Base-by-base conservation (phyloP, 306 rosid species). In the Cucurbita argyrosperma region DNA sequence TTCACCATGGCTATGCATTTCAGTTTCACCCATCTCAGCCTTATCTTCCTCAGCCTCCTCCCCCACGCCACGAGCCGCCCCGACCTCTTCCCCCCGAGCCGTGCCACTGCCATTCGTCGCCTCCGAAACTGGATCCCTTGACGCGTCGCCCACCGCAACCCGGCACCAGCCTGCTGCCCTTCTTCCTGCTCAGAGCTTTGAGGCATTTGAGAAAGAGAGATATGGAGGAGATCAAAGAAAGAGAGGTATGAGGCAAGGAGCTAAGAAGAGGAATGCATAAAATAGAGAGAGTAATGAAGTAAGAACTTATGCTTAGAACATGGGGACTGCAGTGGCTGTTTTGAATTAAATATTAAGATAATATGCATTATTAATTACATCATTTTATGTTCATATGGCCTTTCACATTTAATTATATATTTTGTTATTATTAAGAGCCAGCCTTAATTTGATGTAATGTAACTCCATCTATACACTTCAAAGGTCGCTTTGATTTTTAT, bases 1-100 rank as follows among this genome's bases (percentile, higher is more conserved):
- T 60, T 58, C 71, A 59, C 43, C 62, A 72, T 53, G 12, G 49
- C 21, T 18, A 55, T 54, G 69, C 77, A 58, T 49, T 30, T 74
- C 70, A 74, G 0, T 59, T 35, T 74, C 54, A 74, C 35, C 65
- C 76, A 67, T 45, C 38, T 56, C 23, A 55, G 11, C n/a, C 62
- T 18, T 18, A 65, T 65, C 71, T 65, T 65, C 71, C 71, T 65
- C 38, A 65, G 3, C n/a, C 46, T 75, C 71, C 78, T 75, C 71
- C 43, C 43, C 43, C 66, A 23, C 5, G 13, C 71, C 71, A 16
- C 50, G 18, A 43, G 10, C 54, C 59, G 60, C 37, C 70, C 46
- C 56, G 50, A 13, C 12, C 66, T 74, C 77, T 59, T 74, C 49
- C 70, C 78, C 23, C 78, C 78, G 4, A 75, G 78, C 11, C 78